These are phyloP conservation scores for Xylaria venustula DNA, from an alignment of 495 filamentous ascomycete genomes.

Conservation along the genomic window DNA sequence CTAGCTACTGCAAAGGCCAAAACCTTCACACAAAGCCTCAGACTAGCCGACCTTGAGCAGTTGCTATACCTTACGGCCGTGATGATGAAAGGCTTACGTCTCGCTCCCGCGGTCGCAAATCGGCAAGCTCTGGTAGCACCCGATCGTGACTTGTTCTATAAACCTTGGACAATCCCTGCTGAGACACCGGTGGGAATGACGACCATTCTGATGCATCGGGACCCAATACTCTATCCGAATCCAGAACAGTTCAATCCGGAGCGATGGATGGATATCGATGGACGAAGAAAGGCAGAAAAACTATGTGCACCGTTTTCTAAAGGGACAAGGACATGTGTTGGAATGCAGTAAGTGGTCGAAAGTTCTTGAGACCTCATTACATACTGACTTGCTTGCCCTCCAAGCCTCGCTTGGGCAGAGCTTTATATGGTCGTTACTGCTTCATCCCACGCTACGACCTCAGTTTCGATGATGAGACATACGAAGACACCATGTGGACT, in stretches of 20 bases:
- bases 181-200: slow-evolving; percentile 36
- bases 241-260: slow-evolving; percentile 10
- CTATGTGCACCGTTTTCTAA: slow-evolving; percentile 26
- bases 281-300: slow-evolving; percentile 17
- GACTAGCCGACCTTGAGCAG: slow-evolving; percentile 19
- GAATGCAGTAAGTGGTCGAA: slow-evolving; percentile 27
- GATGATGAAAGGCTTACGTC: slow-evolving; percentile 33
- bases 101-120: slow-evolving; percentile 29
- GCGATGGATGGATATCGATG: slow-evolving; percentile 17
- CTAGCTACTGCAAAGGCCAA: neutral
- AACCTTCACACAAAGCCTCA: neutral
- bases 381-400: neutral
- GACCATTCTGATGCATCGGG: slow-evolving; percentile 26
- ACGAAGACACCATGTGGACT: neutral
- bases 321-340: slow-evolving; percentile 28
- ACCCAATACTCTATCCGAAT: slow-evolving; percentile 17
- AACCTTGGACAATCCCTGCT: slow-evolving; percentile 45
- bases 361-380: neutral
- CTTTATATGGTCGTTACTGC: neutral
- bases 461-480: neutral
- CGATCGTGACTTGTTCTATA: slow-evolving; percentile 33
- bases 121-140: slow-evolving; percentile 36
- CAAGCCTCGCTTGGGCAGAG: neutral
- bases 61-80: slow-evolving; percentile 35
- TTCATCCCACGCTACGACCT: neutral